phyloP scores from a whole-genome alignment of 2,329 filamentous ascomycete genomes.

The Cladophialophora chaetospira region DNA sequence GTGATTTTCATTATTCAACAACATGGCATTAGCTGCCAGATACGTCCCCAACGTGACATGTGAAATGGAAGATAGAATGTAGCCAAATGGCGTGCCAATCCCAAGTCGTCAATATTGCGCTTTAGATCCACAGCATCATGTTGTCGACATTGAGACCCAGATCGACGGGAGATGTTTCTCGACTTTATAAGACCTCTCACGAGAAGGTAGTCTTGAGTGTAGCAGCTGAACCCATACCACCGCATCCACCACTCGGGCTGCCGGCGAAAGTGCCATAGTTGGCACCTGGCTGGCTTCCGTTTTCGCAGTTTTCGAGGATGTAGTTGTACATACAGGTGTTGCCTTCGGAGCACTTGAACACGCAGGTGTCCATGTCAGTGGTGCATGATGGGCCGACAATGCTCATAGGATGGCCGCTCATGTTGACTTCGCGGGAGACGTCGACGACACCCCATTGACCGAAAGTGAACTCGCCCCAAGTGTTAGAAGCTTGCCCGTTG shows the following conservation, averaged over 20 bases:
- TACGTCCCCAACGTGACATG: neutral
- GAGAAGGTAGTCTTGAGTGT: constrained; percentile 29
- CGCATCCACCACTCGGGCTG: constrained; percentile 30
- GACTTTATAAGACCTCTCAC: constrained; percentile 8
- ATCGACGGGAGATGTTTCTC: neutral
- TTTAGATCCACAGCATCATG: neutral
- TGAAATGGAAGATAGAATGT: constrained; percentile 9
- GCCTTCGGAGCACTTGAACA: constrained; percentile 30
- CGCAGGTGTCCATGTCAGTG: constrained; percentile 34
- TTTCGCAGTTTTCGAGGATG: constrained; percentile 32
- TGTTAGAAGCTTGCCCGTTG: constrained; percentile 32
- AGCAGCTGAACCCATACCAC: constrained; percentile 32
- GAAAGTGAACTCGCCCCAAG: constrained; percentile 34
- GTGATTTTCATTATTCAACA: neutral
- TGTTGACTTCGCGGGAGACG: constrained; percentile 34
- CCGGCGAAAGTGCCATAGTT: constrained; percentile 31
- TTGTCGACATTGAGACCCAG: neutral
- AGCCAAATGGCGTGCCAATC: constrained; percentile 6
- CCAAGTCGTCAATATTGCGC: neutral
- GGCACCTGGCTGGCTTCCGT: constrained; percentile 31
- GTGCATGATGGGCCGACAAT: constrained; percentile 31
- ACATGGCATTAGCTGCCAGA: too few relatives aligned
- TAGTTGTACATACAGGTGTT: constrained; percentile 29
- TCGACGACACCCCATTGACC: constrained; percentile 30
- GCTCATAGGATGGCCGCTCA: constrained; percentile 32